These are phyloP conservation scores for Aspergillus jensenii DNA, from an alignment of 2,329 filamentous ascomycete species.

Conservation along the genomic window DNA sequence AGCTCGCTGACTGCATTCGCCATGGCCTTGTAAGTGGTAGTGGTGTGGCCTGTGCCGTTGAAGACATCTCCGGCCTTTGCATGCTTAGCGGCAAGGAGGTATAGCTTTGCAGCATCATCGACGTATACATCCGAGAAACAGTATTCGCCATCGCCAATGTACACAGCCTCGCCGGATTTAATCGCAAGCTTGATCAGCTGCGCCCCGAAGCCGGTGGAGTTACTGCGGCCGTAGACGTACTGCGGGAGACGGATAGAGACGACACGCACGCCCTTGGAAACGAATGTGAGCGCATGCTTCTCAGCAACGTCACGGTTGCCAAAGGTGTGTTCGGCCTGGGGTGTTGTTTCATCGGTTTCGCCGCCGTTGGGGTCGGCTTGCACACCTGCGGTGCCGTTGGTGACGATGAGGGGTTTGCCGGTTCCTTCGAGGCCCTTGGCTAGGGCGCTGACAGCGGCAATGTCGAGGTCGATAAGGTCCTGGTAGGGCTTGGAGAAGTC, in stretches of 20 bases:
- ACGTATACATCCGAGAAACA: constrained; percentile 41
- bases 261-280: constrained; percentile 31
- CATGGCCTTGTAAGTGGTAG: constrained; percentile 21
- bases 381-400: constrained; percentile 37
- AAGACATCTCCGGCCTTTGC: constrained; percentile 34
- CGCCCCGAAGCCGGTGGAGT: constrained; percentile 26
- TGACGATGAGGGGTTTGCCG: constrained; percentile 37
- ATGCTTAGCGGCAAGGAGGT: constrained; percentile 41
- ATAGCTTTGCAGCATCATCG: constrained; percentile 39
- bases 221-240: constrained; percentile 35
- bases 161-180: constrained; percentile 30
- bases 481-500: constrained; percentile 39
- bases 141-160: constrained; percentile 38
- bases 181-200: constrained; percentile 23
- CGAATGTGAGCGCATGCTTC: constrained; percentile 17
- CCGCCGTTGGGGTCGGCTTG: constrained; percentile 23
- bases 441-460: constrained; percentile 39
- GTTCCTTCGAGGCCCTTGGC: constrained; percentile 32
- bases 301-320: constrained; percentile 26
- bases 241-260: constrained; percentile 42
- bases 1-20: constrained; percentile 34
- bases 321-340: constrained; percentile 14
- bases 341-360: constrained; percentile 29
- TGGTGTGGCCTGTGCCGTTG: constrained; percentile 40
- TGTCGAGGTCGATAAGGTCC: constrained; percentile 29